Percentiles rank a stretch among this genome's conserved stretches.
Evolutionary conservation across 805 yeast species (phyloP).

Genomic region (Maudiozyma serrabonitensis): DNA sequence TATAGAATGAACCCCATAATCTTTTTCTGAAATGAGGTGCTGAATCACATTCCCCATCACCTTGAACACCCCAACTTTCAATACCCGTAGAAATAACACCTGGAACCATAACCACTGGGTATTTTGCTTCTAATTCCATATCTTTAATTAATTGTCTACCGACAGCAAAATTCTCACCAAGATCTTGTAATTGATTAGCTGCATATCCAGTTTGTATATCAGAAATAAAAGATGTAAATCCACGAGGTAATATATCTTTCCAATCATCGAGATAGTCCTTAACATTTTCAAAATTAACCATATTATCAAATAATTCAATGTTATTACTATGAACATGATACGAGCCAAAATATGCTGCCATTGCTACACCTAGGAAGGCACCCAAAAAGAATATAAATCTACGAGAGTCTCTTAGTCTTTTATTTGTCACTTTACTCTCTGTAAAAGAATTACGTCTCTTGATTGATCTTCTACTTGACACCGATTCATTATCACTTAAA

Average conservation of each 20-base stretch:
- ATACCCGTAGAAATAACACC: constrained; percentile 94
- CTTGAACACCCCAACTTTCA: constrained; percentile 83
- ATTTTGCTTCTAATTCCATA: constrained; percentile 44
- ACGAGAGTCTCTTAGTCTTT: constrained; percentile 37
- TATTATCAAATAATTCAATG: constrained; percentile 34
- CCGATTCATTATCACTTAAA: background rate
- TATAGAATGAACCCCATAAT: constrained; percentile 94
- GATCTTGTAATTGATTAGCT: constrained; percentile 29
- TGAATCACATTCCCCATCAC: constrained; percentile 72
- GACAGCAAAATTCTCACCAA: constrained; percentile 80
- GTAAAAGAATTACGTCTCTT: background rate
- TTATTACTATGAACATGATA: constrained; percentile 20
- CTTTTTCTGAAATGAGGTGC: constrained; percentile 81
- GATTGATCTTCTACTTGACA: background rate
- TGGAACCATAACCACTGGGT: constrained; percentile 87
- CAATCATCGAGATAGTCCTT: constrained; percentile 58
- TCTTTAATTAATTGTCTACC: constrained; percentile 55
- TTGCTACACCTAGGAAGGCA: constrained; percentile 54
- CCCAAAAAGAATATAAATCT: constrained; percentile 60
- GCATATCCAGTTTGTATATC: constrained; percentile 33
- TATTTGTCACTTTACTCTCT: constrained; percentile 1
- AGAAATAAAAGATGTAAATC: constrained; percentile 48
- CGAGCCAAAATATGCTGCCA: constrained; percentile 54
- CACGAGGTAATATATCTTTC: constrained; percentile 62
- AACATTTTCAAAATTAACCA: constrained; percentile 47